A percentile compares a stretch with the other conserved stretches of the same genome.
These are phyloP conservation scores for Calonectria ilicicola DNA, from an alignment of 2,329 filamentous ascomycete genomes.

Conservation along the genomic window DNA sequence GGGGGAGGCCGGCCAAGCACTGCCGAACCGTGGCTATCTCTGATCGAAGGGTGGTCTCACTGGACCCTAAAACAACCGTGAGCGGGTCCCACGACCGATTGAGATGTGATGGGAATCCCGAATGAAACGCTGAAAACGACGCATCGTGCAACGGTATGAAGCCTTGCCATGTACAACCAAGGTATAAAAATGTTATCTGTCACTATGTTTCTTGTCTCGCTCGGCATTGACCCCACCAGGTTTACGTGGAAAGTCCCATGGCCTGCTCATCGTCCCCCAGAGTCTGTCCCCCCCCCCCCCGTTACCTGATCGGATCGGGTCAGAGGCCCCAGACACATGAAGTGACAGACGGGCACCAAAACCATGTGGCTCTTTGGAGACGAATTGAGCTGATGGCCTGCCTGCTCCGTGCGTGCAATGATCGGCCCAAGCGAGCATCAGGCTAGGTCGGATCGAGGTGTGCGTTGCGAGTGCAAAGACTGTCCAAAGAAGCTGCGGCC, in stretches of 20 bases:
- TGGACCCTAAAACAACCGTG: slow-evolving; percentile 8
- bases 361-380: neutral
- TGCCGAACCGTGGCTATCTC: neutral
- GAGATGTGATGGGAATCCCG: slow-evolving; percentile 13
- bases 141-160: neutral
- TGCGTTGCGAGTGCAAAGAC: slow-evolving; percentile 16
- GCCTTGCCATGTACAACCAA: neutral
- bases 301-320: neutral
- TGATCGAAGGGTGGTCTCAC: slow-evolving; percentile 8
- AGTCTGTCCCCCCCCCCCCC: neutral
- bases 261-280: neutral
- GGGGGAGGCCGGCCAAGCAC: neutral
- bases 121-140: slow-evolving; percentile 10
- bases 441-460: slow-evolving; percentile 17
- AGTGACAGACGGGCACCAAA: slow-evolving; percentile 16
- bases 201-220: slow-evolving; percentile 9
- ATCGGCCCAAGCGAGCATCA: slow-evolving; percentile 2
- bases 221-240: neutral
- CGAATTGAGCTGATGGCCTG: neutral
- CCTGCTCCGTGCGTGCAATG: neutral
- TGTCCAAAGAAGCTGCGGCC: neutral
- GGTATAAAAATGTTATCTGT: slow-evolving; percentile 6
- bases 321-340: slow-evolving; percentile 4
- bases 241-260: neutral
- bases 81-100: slow-evolving; percentile 5